These are phyloP conservation scores for Lotus japonicus DNA, from an alignment of 306 rosid genomes.

Conservation along the genomic window DNA sequence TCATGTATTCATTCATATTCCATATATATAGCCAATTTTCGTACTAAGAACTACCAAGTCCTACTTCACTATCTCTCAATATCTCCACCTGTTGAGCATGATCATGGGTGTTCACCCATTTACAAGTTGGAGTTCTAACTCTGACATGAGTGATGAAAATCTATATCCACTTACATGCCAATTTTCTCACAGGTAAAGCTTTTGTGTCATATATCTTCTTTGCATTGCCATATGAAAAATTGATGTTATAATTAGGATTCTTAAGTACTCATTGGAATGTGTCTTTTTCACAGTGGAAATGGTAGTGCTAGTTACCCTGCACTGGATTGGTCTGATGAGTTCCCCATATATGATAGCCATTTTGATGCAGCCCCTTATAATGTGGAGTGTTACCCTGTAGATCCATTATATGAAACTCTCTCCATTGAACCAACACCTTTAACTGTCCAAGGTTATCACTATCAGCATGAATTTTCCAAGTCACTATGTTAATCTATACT, in stretches of 20 bases:
- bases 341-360: slow-evolving; percentile 18
- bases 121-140: slow-evolving; percentile 9
- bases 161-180: slow-evolving; percentile 22
- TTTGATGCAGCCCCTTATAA: slow-evolving; percentile 25
- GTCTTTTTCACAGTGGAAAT: slow-evolving; percentile 8
- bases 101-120: slow-evolving; percentile 19
- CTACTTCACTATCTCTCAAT: neutral
- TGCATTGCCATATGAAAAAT: neutral
- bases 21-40: slow-evolving; percentile 26
- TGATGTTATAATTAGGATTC: too few relatives aligned
- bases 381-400: slow-evolving; percentile 10
- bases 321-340: slow-evolving; percentile 30
- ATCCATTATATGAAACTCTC: slow-evolving; percentile 19
- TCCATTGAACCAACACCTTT: slow-evolving; percentile 27
- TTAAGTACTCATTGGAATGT: neutral
- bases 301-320: neutral
- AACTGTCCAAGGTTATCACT: slow-evolving; percentile 25
- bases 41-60: neutral
- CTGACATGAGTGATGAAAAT: slow-evolving; percentile 19
- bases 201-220: neutral
- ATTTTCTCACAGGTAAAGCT: slow-evolving; percentile 31
- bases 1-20: neutral
- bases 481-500: neutral
- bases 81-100: neutral
- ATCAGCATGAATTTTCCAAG: too few relatives aligned